Base-by-base conservation (phyloP, 2,329 filamentous ascomycete species). In the Talaromyces sp. region DNA sequence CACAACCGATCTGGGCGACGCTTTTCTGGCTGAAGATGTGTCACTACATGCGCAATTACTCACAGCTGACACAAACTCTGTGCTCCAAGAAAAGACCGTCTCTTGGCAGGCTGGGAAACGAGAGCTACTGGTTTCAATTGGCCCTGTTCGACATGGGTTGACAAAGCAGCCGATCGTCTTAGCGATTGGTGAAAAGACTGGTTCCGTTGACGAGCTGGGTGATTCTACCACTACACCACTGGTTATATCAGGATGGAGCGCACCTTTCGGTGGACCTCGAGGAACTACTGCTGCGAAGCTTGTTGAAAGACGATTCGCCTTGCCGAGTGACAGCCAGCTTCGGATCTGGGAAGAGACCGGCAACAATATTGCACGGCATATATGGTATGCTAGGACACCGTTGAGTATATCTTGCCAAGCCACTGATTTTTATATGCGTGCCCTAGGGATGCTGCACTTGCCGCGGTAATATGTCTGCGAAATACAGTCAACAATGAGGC, bases 291-390 rank as follows among this genome's bases (percentile, higher is more conserved):
- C 81, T 0, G 78, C 80, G 13, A 82, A 79, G 64, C 73, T 84
- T 14, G 80, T 87, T 1, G 80, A 87, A 66, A 77, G 86, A 63
- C 78, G 82, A 14, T 80, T 88, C 60, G 67, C 68, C 13, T 73
- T 82, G 8, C 66, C 74, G 5, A 70, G 73, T 38, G 71, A 74
- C 24, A 66, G 75, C 6, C 68, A 69, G 5, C 66, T 86, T 10
- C 72, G 73, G 35, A 82, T 90, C 51, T 86, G 84, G 78, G 88
- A 90, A 70, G 88, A 90, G 67, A 88, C 86, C 0, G 87, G 87
- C 4, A 87, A 90, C 68, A 89, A 86, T 69, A 90, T 90, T 67
- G 88, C 88, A 6, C 78, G 86, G 49, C 88, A 90, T 75, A 80
- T 90, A 55, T 90, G 88, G 88, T 87, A 78, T 69, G 73, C 26